Evolutionary conservation across 257 asterid species (phyloP), one percentile per base, ranked within the genome.

Genomic region (Schizonepeta tenuifolia): DNA sequence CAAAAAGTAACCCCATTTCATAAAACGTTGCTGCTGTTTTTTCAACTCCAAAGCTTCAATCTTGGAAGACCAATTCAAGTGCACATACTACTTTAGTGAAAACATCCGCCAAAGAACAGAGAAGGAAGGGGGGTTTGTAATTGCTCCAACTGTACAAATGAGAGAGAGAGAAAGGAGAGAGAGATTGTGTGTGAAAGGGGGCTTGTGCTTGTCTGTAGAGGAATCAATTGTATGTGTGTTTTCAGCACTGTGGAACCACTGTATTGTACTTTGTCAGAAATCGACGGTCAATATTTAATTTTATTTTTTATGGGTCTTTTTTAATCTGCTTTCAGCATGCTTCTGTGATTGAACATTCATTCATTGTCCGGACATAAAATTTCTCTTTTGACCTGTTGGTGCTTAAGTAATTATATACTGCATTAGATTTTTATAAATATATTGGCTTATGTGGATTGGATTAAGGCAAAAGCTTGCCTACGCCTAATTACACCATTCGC

Each of bases 1-100:
- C 53, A 43, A 82, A 28, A 75, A 75, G 38, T 20, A 72, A 65
- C 67, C 75, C 87, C 95, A 83, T 84, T 54, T 60, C 44, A 22
- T 40, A 13, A 11, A 13, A 8, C 57, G 62, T 22, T 50, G 78
- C 72, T 72, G 61, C 69, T 70, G 57, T 35, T 73, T 73, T 69
- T 80, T 43, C 61, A 65, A 51, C 84, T 56, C 6, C 31, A 80
- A 83, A 83, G 81, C 79, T 66, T 73, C 78, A 80, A 65, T 69
- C 83, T 75, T 82, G 56, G 55, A 50, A 35, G 24, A 51, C 40
- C 33, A 41, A 51, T 40, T 12, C 21, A 24, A 20, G 54, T n/a
- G 43, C 53, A 9, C 49, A 5, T 18, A 28, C 55, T 61, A 10
- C 31, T 77, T 36, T n/a, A 65, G 80, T 76, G 66, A 70, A 55